Evolutionary conservation across 495 filamentous ascomycete species (phyloP).

Genomic region (Podospora sp.): DNA sequence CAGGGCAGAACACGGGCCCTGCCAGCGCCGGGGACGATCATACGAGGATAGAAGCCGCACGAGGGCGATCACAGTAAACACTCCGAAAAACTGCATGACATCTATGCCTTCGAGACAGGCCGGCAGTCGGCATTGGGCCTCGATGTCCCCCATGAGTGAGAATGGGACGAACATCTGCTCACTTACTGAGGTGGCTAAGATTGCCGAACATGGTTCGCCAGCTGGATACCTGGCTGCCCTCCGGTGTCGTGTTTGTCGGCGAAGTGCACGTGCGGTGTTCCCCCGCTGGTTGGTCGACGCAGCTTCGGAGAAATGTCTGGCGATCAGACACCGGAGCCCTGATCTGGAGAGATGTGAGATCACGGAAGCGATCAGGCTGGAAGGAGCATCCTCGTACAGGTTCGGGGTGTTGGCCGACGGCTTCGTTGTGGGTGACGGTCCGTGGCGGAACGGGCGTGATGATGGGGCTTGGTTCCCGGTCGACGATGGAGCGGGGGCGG

Average conservation of each 20-base stretch:
- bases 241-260: not conserved
- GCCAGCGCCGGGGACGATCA: constrained; percentile 28
- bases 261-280: not conserved
- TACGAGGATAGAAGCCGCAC: constrained; percentile 18
- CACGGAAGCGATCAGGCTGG: not conserved
- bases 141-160: not conserved
- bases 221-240: not conserved
- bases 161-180: not conserved
- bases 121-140: not conserved
- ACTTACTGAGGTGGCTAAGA: constrained; percentile 42
- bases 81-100: not conserved
- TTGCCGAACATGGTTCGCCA: constrained; percentile 37
- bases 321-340: constrained; percentile 1
- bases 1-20: constrained; percentile 12
- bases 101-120: not conserved
- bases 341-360: not conserved
- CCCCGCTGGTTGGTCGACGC: not conserved
- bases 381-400: not conserved
- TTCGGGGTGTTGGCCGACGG: not conserved
- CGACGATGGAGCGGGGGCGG: constrained; percentile 3
- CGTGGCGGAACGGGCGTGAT: not conserved
- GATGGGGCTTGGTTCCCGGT: not conserved
- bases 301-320: not conserved
- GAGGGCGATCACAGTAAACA: not conserved
- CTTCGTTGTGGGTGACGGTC: not conserved